Conservation (phyloP, 1,139 yeast species). For the Schizosaccharomyces versatilis region DNA sequence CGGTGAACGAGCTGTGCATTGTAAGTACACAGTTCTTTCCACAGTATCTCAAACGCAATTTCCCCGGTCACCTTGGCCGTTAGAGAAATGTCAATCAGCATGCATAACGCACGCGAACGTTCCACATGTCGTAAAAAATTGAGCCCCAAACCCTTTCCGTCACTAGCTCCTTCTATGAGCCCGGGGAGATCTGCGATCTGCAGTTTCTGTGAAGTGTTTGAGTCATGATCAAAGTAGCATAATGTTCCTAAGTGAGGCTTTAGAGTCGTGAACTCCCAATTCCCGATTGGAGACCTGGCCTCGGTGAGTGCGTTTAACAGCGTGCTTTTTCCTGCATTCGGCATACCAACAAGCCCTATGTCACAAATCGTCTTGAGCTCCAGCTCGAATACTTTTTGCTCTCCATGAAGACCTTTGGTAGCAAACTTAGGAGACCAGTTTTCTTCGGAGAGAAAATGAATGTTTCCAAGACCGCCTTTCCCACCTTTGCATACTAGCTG, state of each 20-base stretch:
- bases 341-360: conserved; percentile 78
- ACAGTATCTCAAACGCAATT: conserved; percentile 5
- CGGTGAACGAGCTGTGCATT: conserved; percentile 4
- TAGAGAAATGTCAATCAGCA: conserved; percentile 38
- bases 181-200: conserved; percentile 98
- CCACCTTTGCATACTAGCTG: conserved; percentile 64
- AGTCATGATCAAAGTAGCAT: conserved; percentile 29
- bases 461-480: conserved; percentile 82
- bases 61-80: conserved; percentile 17
- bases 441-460: conserved; percentile 69
- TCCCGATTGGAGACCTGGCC: conserved; percentile 81
- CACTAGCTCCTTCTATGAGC: conserved; percentile 59
- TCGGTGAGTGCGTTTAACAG: conserved; percentile 67
- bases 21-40: conserved; percentile 7
- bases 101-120: conserved; percentile 69
- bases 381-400: conserved; percentile 45
- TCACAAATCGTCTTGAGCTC: conserved; percentile 81
- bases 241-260: conserved; percentile 86
- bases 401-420: conserved; percentile 51
- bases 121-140: conserved; percentile 83
- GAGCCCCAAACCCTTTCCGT: conserved; percentile 78
- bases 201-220: conserved; percentile 32
- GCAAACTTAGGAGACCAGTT: conserved; percentile 79
- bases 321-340: conserved; percentile 91
- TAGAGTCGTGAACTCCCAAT: conserved; percentile 90